Evolutionary conservation across 371 early-diverging fungal genomes (phyloP).

Genomic region (Mucor sp.): DNA sequence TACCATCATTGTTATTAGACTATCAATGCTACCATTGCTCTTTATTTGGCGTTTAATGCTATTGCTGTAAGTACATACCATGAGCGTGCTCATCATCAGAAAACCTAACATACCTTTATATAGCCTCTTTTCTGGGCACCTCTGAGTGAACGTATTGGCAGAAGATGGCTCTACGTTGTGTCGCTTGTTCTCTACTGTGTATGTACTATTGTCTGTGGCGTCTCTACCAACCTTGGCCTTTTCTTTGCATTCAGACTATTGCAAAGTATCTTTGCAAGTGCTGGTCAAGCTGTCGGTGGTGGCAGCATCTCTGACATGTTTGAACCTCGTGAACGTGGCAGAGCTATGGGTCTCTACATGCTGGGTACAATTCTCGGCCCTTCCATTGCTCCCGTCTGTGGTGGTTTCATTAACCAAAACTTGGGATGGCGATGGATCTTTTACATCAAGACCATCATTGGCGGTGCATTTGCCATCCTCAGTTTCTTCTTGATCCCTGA

Average conservation of each 20-base stretch:
- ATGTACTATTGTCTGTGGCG: slow-evolving; percentile 32
- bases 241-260: slow-evolving; percentile 41
- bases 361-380: slow-evolving; percentile 55
- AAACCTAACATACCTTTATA: no score
- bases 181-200: slow-evolving; percentile 22
- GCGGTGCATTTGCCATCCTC: slow-evolving; percentile 41
- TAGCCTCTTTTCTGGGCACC: slow-evolving; percentile 45
- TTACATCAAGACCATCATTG: slow-evolving; percentile 52
- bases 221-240: slow-evolving; percentile 28
- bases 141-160: slow-evolving; percentile 37
- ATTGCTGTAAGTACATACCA: slow-evolving; percentile 13
- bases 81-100: not conserved
- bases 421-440: slow-evolving; percentile 62
- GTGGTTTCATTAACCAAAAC: slow-evolving; percentile 53
- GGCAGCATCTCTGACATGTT: slow-evolving; percentile 43
- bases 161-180: slow-evolving; percentile 24
- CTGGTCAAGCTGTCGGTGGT: slow-evolving; percentile 39
- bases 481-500: slow-evolving; percentile 51
- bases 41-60: slow-evolving; percentile 17
- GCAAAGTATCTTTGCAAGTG: slow-evolving; percentile 36
- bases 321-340: slow-evolving; percentile 34
- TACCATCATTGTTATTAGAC: not conserved
- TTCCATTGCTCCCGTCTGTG: slow-evolving; percentile 53
- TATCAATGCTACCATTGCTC: slow-evolving; percentile 19
- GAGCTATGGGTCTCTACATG: slow-evolving; percentile 38